Conservation (phyloP, 129 eudicot genomes). For the Glebionis coronaria region DNA sequence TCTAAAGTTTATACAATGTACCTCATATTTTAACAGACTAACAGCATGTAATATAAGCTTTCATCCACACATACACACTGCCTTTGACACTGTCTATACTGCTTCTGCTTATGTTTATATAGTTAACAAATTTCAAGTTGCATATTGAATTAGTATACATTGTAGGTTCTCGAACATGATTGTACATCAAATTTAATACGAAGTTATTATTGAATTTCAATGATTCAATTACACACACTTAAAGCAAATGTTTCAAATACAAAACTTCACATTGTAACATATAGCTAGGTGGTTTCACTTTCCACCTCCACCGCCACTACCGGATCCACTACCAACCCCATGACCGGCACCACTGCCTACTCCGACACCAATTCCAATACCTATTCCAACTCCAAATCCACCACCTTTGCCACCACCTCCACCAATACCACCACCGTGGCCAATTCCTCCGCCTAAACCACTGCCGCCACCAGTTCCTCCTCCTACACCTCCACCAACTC, state of each 20-base stretch:
- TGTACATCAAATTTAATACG: background rate
- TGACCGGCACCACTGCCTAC: conserved; percentile 16
- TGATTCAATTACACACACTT: conserved; percentile 5
- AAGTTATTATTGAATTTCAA: conserved; percentile 10
- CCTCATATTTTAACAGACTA: too few relatives aligned
- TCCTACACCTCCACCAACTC: conserved; percentile 25
- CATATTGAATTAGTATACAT: too few relatives aligned
- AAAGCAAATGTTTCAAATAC: background rate
- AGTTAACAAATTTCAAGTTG: too few relatives aligned
- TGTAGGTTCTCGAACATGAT: background rate
- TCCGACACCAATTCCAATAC: conserved; percentile 25
- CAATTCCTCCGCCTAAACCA: conserved; percentile 22
- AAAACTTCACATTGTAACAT: conserved; percentile 14
- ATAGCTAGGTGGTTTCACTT: background rate
- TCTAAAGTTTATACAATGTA: too few relatives aligned
- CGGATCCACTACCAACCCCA: conserved; percentile 21
- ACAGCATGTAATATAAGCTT: too few relatives aligned
- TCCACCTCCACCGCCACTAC: conserved; percentile 27
- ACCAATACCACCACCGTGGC: conserved; percentile 29
- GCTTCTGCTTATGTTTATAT: too few relatives aligned
- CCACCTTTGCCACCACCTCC: conserved; percentile 29
- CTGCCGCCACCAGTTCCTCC: conserved; percentile 32
- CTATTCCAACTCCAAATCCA: conserved; percentile 31
- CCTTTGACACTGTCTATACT: too few relatives aligned
- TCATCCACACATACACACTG: too few relatives aligned